Evolutionary conservation across 768 basidiomycete genomes (phyloP), one percentile per base, ranked within the genome.

Genomic region (Rhodocollybia butyracea): DNA sequence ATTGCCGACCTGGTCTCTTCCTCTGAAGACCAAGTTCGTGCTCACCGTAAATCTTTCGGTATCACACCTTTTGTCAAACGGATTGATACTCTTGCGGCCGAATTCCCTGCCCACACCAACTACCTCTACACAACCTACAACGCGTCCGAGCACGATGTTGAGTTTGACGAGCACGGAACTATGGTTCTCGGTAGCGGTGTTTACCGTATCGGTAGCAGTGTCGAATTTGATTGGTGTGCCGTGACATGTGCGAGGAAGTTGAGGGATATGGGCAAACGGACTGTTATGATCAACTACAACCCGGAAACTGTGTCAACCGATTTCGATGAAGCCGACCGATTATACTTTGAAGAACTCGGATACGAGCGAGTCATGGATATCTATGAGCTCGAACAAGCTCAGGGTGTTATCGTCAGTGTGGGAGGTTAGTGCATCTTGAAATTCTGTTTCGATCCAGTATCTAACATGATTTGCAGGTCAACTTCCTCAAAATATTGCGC

Each of bases 201-300:
- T 21, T 98, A 99, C 74, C 88, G 97, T 57, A 98, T 99, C 62
- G 97, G 97, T 43, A 93, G 90, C 70, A 94, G 91, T 60, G 97
- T 99, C 66, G 97, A 99, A 77, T 99, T 99, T 68, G 97, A 99
- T 70, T 99, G 97, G 97, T 99, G 97, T 69, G 96, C 97, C n/a
- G 97, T 99, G 38, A 98, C 96, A 1, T 98, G 95, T 69, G 94
- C 94, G 13, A 81, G 97, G 57, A 89, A 89, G 68, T 83, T 99
- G 53, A 82, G 94, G 64, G 84, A 89, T 60, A 91, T 94, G 83
- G 94, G 95, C 69, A 88, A 90, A 67, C 86, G 86, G 73, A 98
- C 97, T 41, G 86, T 99, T 75, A 98, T 98, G 96, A 82, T 99
- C 81, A 99, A 99, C 78, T 99, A 99, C 74, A 99, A 98, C 73